A percentile compares a stretch with the other conserved stretches of the same genome.
Evolutionary conservation across 1,284 basidiomycete species (phyloP).

Genomic region (Microbotryum lychnidis-dioicae): DNA sequence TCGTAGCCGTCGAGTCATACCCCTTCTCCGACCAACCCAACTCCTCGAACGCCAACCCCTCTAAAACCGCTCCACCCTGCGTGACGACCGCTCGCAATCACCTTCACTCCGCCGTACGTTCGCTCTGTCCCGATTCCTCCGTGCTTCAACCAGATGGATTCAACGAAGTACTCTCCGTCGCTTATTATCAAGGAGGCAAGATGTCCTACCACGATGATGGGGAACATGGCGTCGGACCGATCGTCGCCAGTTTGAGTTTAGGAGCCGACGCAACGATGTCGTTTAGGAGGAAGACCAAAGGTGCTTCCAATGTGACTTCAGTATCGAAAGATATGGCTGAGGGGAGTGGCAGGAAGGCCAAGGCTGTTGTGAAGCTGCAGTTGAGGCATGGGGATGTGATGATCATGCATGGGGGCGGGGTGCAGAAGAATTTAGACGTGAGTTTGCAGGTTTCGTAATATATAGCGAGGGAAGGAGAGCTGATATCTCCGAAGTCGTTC

Average conservation of each 20-base stretch:
- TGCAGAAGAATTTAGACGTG: too few relatives aligned
- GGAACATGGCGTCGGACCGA: slow-evolving; percentile 19
- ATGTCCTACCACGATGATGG: slow-evolving; percentile 31
- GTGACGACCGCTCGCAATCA: slow-evolving; percentile 9
- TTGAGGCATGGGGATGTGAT: slow-evolving; percentile 17
- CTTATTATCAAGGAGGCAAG: slow-evolving; percentile 22
- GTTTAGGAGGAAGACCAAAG: slow-evolving; percentile 11
- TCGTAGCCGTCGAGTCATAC: slow-evolving; percentile 11
- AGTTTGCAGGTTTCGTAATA: too few relatives aligned
- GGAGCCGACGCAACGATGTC: slow-evolving; percentile 19
- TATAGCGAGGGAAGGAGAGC: too few relatives aligned
- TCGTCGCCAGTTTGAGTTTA: slow-evolving; percentile 22
- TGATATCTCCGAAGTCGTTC: too few relatives aligned
- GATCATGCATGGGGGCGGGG: slow-evolving; percentile 16
- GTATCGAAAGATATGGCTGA: neutral
- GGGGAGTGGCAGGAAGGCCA: neutral
- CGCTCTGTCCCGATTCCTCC: neutral
- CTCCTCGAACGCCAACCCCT: neutral
- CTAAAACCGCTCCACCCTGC: slow-evolving; percentile 8
- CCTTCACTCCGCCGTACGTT: slow-evolving; percentile 5
- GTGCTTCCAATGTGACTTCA: neutral
- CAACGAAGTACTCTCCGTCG: slow-evolving; percentile 28
- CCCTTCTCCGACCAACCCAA: slow-evolving; percentile 9
- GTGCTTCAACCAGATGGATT: neutral
- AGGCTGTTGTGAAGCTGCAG: slow-evolving; percentile 1